Evolutionary conservation across 805 yeast species (phyloP), one percentile per base, ranked within the genome.

Genomic region (Hanseniaspora osmophila): DNA sequence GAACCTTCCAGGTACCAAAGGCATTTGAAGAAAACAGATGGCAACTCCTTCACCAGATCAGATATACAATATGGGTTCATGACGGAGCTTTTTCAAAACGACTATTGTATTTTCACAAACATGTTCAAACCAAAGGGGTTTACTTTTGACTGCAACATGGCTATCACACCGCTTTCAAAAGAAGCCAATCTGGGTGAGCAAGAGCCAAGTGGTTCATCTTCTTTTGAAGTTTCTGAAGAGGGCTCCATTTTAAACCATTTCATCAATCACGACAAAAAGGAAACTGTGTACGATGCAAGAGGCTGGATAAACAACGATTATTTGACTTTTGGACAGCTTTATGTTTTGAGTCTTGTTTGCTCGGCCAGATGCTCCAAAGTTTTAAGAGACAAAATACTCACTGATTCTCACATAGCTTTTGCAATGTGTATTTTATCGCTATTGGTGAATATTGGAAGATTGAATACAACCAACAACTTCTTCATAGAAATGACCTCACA

Each of bases 401-500:
- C 67, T 46, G 85, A 81, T 49, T 72, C 70, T 49, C 74, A 74
- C 38, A 70, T 74, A 62, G 83, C 85, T 1, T 67, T 77, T 37
- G 76, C 85, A 15, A 84, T 84, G 17, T 81, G 85, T 45, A 77
- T 85, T 70, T 80, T 86, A 33, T 86, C 95, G 51, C 63, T 90
- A 35, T 68, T 90, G 49, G 96, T 90, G 15, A 90, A 90, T 58
- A 77, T 88, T 45, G 97, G 97, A 10, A 70, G 96, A 50, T 77
- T 90, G 78, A 90, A 90, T 66, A 90, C 98, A 2, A 90, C 97
- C 2, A 80, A 90, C 44, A 90, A 90, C 63, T 83, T 90, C 58
- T 95, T 86, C 47, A 85, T 94, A 18, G 96, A 87, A 57, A 90
- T 90, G 97, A 80, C 86, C 54, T 85, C 95, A 0, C 90, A 87